Conservation (phyloP, 2,329 filamentous ascomycete species). For the Cadophora malorum region DNA sequence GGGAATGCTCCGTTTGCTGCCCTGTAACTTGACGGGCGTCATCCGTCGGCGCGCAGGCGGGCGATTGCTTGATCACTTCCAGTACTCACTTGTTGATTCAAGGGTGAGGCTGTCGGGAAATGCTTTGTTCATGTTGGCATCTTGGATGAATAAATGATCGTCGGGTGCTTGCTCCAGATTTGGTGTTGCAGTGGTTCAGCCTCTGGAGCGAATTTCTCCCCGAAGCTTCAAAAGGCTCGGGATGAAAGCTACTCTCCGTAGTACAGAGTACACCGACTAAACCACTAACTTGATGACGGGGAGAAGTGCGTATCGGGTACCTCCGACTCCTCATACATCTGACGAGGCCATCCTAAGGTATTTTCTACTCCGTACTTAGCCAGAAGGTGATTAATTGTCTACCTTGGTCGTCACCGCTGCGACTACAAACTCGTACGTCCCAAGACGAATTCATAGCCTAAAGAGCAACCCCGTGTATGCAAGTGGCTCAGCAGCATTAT, state of each 20-base stretch:
- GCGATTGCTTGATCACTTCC: neutral
- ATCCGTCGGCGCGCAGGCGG: neutral
- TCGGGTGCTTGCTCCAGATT: no score
- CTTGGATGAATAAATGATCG: neutral
- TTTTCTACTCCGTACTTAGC: neutral
- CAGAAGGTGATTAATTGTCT: no score
- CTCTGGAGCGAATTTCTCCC: neutral
- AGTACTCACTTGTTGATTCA: no score
- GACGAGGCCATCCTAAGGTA: neutral
- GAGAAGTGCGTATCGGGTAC: neutral
- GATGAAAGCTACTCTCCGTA: no score
- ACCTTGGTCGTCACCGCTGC: no score
- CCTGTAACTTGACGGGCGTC: neutral
- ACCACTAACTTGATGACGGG: neutral
- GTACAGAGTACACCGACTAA: neutral
- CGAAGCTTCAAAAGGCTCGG: neutral
- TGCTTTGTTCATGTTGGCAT: neutral
- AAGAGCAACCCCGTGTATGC: neutral
- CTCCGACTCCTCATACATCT: constrained; percentile 4
- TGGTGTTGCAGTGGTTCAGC: no score
- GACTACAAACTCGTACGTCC: neutral
- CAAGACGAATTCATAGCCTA: neutral
- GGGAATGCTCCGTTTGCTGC: neutral
- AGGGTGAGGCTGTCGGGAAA: neutral
- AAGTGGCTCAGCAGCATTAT: neutral